Base-by-base conservation (phyloP, 176 grass and related monocot species). In the Panicum miliaceum region DNA sequence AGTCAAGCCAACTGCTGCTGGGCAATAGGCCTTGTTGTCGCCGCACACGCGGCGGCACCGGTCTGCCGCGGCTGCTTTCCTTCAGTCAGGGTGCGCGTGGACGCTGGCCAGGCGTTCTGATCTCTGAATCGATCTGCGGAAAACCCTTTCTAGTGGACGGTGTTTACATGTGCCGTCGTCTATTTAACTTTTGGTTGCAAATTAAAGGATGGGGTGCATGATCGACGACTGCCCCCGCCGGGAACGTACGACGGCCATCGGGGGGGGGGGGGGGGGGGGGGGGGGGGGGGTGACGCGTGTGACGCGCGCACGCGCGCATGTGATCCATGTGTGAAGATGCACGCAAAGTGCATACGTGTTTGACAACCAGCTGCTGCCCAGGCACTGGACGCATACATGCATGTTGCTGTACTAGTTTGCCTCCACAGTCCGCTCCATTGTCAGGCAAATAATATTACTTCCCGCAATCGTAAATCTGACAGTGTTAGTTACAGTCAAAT, bases 271-370 rank as follows among this genome's bases (percentile, higher is more conserved):
- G n/a, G n/a, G n/a, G n/a, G n/a, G n/a, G n/a, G n/a, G n/a, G n/a
- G n/a, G n/a, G n/a, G n/a, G n/a, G n/a, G n/a, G n/a, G n/a, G n/a
- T n/a, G n/a, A 15, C 13, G 47, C 46, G 70, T 51, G 45, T 32
- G 70, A 45, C 20, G 50, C 12, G 36, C 22, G 70, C 70, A 29
- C 43, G 68, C 45, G 15, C 51, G 73, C 73, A 40, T 61, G 75
- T 77, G 75, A 45, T 79, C 77, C 77, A 65, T 65, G 77, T 79
- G 60, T 79, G 60, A 50, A 79, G 60, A 79, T 48, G 43, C 42
- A 78, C 76, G 76, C 38, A 42, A 78, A 78, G 57, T 12, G 75
- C 41, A 32, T 63, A 63, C 38, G 57, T 78, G 75, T 43, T 45
- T 29, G 23, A 46, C 26, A 43, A 60, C 37, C 36, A n/a, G 26